Base-by-base conservation (phyloP, 2,329 filamentous ascomycete species). In the Fusarium compactum region DNA sequence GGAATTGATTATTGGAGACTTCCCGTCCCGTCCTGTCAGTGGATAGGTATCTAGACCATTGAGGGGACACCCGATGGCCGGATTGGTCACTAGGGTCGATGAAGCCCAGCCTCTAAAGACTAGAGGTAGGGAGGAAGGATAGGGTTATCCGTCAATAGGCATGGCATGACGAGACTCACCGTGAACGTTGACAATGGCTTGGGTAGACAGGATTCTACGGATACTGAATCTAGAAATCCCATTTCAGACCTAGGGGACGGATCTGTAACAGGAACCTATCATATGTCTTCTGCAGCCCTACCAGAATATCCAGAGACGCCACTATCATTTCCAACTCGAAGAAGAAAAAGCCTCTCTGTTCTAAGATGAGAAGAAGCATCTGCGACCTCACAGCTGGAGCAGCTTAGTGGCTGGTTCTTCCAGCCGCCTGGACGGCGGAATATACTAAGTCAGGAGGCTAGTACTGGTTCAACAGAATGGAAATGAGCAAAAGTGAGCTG, bases 21-120 rank as follows among this genome's bases (percentile, higher is more conserved):
- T 70, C 66, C 66, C 66, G 67, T 69, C 67, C 67, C 67, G 67
- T 69, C 61, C 56, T 70, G 56, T 62, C 66, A 69, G 61, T 69
- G 61, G 61, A 62, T 53, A 56, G 24, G 34, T 46, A 54, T 58
- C 43, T 57, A 61, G 54, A 48, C 53, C 62, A 41, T 56, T 43
- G 25, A 44, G 43, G 60, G 41, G 32, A 59, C 55, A 43, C 27
- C 61, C 52, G 40, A 65, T 64, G 60, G 45, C 62, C 62, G 67
- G 67, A 70, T 69, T 69, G 62, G 66, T 70, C 56, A 30, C 67
- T 70, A 70, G 61, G 55, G 65, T 69, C 55, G 65, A 69, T 69
- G 50, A 47, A 65, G 65, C 53, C 65, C 65, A 65, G 65, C 53
- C 65, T 68, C 59, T 65, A 51, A 43, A 51, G 41, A 25, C 41